A percentile compares a stretch with the other conserved stretches of the same genome.
These are phyloP conservation scores for Colletotrichum spinosum DNA, from an alignment of 2,329 filamentous ascomycete species.

Conservation along the genomic window DNA sequence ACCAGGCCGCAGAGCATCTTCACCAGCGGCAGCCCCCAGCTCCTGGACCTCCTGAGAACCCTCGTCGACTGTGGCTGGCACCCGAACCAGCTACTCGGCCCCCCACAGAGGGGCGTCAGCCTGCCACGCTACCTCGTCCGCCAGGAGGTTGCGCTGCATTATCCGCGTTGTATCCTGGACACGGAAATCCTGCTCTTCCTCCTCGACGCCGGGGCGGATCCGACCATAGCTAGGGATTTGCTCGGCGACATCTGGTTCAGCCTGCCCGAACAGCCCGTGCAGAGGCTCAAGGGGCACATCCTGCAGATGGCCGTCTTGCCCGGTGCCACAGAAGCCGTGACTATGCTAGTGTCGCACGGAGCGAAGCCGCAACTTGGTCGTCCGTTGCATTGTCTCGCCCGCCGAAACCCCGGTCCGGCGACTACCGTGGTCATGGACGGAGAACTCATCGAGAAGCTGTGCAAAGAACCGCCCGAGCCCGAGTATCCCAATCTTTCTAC, in stretches of 20 bases:
- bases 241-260: neutral
- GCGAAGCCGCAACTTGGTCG: constrained; percentile 11
- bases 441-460: constrained; percentile 3
- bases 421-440: constrained; percentile 3
- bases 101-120: constrained; percentile 5
- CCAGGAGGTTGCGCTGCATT: constrained; percentile 18
- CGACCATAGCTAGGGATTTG: constrained; percentile 11
- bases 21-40: constrained; percentile 15
- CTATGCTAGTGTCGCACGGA: constrained; percentile 10
- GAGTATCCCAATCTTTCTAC: constrained; percentile 17
- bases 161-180: constrained; percentile 18
- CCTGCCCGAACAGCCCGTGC: constrained; percentile 4
- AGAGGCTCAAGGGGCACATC: constrained; percentile 15
- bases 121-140: neutral
- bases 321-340: constrained; percentile 13
- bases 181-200: constrained; percentile 15
- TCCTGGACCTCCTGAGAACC: constrained; percentile 10
- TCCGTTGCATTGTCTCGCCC: constrained; percentile 8
- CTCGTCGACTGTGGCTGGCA: constrained; percentile 21
- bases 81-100: constrained; percentile 17
- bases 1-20: constrained; percentile 12
- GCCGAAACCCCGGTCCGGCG: constrained; percentile 7
- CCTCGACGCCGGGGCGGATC: constrained; percentile 19
- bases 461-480: neutral
- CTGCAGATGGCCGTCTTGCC: constrained; percentile 14